These are phyloP conservation scores for Balansia obtecta DNA, from an alignment of 2,329 filamentous ascomycete genomes.

Conservation along the genomic window DNA sequence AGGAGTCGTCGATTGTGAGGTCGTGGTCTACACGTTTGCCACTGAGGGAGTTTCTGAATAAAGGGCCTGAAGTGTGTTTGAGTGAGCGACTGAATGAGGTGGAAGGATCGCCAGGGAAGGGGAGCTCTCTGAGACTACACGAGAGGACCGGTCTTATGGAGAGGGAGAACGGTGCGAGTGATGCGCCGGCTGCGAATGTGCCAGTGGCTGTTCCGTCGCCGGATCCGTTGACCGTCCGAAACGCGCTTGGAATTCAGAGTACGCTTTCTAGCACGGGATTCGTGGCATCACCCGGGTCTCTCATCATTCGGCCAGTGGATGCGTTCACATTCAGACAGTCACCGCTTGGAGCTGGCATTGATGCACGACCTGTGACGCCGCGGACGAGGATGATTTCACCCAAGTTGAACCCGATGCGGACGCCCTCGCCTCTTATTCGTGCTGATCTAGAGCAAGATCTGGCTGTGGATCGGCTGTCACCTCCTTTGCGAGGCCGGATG, in stretches of 20 bases:
- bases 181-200: background rate
- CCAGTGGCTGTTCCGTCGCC: conserved; percentile 1
- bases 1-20: conserved; percentile 23
- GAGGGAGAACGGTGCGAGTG: conserved; percentile 3
- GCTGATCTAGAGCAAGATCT: conserved; percentile 26
- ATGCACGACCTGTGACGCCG: conserved; percentile 10
- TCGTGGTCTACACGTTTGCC: conserved; percentile 38
- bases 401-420: conserved; percentile 17
- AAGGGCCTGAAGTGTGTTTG: conserved; percentile 43
- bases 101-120: conserved; percentile 18
- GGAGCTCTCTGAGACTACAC: conserved; percentile 16
- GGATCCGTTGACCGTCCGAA: conserved; percentile 12
- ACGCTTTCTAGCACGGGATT: conserved; percentile 8
- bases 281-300: conserved; percentile 17
- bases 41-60: conserved; percentile 40
- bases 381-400: conserved; percentile 16
- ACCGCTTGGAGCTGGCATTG: background rate
- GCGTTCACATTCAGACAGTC: background rate
- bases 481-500: conserved; percentile 18
- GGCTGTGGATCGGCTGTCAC: conserved; percentile 25
- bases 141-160: conserved; percentile 16
- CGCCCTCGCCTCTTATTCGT: conserved; percentile 21
- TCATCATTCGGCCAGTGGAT: conserved; percentile 19
- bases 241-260: conserved; percentile 22
- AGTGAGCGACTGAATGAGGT: conserved; percentile 36